phyloP scores from a whole-genome alignment of 441 rosid genomes.

The Pelargonium myrrhifolium region DNA sequence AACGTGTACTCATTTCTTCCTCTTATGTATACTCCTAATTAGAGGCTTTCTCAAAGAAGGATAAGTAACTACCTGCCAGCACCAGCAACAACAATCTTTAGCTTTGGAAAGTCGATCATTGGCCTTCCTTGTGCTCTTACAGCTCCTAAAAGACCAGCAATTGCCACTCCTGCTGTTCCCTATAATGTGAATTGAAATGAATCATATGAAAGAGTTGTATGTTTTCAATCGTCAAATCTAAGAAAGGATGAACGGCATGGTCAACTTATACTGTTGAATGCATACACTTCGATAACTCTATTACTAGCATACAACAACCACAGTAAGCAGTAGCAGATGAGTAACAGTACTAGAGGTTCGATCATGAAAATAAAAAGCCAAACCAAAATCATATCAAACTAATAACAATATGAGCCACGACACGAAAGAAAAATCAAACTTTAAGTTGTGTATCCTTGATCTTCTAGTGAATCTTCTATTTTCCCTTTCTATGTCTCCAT shows the following conservation, averaged over 20 bases:
- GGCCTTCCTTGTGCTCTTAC: slow-evolving; percentile 98
- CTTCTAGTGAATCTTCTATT: no score
- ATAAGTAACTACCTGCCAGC: slow-evolving; percentile 77
- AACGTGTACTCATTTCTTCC: not conserved
- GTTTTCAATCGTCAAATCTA: not conserved
- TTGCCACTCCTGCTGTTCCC: slow-evolving; percentile 99
- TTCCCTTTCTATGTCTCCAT: no score
- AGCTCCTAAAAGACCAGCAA: slow-evolving; percentile 99
- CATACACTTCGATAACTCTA: not conserved
- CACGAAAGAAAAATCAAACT: no score
- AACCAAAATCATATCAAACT: no score
- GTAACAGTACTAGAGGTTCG: not conserved
- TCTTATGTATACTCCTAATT: slow-evolving; percentile 8
- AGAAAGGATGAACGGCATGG: not conserved
- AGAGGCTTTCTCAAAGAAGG: slow-evolving; percentile 8
- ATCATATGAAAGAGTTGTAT: slow-evolving; percentile 6
- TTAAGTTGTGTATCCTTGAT: no score
- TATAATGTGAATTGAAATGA: slow-evolving; percentile 24
- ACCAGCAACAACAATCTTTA: slow-evolving; percentile 96
- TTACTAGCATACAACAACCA: not conserved
- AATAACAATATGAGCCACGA: no score
- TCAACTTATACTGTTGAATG: not conserved
- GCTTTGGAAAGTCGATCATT: slow-evolving; percentile 97
- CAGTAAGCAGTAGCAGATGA: not conserved
- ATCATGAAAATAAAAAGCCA: not conserved